Conservation (phyloP, 768 basidiomycete genomes). For the Mycena chlorophos region DNA sequence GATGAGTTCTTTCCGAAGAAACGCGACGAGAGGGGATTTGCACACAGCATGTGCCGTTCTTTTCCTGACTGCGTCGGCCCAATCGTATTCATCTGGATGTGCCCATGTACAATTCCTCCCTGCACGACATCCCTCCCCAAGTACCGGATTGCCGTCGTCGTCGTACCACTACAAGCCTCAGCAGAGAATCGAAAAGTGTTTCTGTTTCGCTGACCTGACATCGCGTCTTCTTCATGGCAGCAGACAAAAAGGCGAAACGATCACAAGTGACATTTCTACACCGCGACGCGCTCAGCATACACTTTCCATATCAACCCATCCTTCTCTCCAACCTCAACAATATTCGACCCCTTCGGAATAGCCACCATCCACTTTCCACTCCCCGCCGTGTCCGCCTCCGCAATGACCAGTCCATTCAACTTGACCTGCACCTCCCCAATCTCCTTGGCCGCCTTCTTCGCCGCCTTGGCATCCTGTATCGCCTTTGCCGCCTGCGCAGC, state of each 20-base stretch:
- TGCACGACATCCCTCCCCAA: background rate
- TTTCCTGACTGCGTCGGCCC: conserved; percentile 2
- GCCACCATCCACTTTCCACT: conserved; percentile 63
- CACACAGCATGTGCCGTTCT: background rate
- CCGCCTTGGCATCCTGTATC: conserved; percentile 26
- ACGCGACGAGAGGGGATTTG: background rate
- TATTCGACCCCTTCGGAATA: conserved; percentile 56
- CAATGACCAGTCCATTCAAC: conserved; percentile 56
- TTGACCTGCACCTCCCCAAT: conserved; percentile 62
- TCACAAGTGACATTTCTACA: too few species aligned
- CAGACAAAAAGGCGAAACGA: background rate
- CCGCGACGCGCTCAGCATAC: conserved; percentile 52
- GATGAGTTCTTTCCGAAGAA: background rate
- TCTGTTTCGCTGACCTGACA: background rate
- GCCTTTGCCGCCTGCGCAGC: conserved; percentile 24
- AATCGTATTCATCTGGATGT: conserved; percentile 4
- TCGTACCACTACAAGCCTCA: conserved; percentile 9
- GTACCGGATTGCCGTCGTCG: conserved; percentile 9
- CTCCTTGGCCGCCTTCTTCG: conserved; percentile 48
- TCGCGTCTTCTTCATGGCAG: background rate
- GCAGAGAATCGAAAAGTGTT: background rate
- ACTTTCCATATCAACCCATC: conserved; percentile 72
- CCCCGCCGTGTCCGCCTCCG: conserved; percentile 45
- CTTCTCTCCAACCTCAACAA: conserved; percentile 73
- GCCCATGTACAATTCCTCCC: conserved; percentile 6